Evolutionary conservation across 495 filamentous ascomycete species (phyloP).

Genomic region (Penicillium canariense): DNA sequence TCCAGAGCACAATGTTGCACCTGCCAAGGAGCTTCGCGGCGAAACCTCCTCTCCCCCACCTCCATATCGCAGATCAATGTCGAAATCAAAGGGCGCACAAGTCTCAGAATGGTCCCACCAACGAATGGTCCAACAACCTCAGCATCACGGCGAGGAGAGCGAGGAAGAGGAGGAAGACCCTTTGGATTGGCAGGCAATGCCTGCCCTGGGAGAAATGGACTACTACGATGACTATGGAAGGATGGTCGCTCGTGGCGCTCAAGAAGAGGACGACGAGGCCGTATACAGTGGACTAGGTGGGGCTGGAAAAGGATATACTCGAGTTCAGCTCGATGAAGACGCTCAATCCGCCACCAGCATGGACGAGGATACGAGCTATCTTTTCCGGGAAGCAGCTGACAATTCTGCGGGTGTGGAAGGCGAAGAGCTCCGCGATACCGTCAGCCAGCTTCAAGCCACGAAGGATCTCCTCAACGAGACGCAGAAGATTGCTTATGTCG

Average conservation of each 20-base stretch:
- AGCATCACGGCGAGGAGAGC: conserved; percentile 41
- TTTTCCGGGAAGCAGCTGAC: conserved; percentile 70
- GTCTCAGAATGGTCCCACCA: conserved; percentile 93
- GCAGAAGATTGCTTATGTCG: conserved; percentile 95
- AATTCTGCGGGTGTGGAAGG: conserved; percentile 66
- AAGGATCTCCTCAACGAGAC: conserved; percentile 94
- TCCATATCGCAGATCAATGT: conserved; percentile 16
- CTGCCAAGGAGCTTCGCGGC: conserved; percentile 15
- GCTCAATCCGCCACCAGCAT: conserved; percentile 89
- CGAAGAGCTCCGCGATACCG: conserved; percentile 77
- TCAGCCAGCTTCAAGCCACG: conserved; percentile 91
- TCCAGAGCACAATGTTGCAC: neutral
- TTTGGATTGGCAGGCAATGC: conserved; percentile 88
- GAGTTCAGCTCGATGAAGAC: conserved; percentile 91
- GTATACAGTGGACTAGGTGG: conserved; percentile 76
- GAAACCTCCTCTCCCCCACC: conserved; percentile 2
- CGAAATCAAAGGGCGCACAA: conserved; percentile 21
- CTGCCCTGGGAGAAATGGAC: conserved; percentile 85
- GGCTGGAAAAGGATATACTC: conserved; percentile 91
- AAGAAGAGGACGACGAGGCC: conserved; percentile 66
- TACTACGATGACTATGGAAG: conserved; percentile 92
- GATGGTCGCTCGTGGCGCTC: conserved; percentile 74
- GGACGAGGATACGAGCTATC: conserved; percentile 95
- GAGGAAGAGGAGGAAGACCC: conserved; percentile 52
- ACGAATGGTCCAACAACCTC: conserved; percentile 60